Evolutionary conservation across 2,329 filamentous ascomycete species (phyloP), one percentile per base, ranked within the genome.

Genomic region (Alternaria brassicae): DNA sequence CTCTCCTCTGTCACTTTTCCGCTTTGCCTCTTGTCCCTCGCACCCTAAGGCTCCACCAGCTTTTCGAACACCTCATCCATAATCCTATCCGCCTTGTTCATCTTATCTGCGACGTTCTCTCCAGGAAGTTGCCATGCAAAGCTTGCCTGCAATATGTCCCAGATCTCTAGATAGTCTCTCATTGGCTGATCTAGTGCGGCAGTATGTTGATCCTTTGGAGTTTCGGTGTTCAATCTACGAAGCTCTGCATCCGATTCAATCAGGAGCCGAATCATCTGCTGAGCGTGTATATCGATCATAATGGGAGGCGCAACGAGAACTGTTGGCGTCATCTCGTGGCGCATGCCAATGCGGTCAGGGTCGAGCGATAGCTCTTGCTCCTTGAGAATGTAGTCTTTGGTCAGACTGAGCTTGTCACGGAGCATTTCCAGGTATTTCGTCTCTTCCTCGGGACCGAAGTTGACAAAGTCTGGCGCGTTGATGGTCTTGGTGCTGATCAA

Each of bases 21-120:
- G 23, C 28, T 17, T 15, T 6, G 15, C 23, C 15, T 34, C n/a
- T 23, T 10, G 19, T 7, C 3, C 27, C 3, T 5, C 42, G 8
- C 17, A 34, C 15, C 27, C 28, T 34, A 54, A 23, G 23, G 41
- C 52, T 32, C 52, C 10, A 54, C 52, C n/a, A 54, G 15, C 30
- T 54, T 48, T 17, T 54, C 52, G n/a, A 54, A 39, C 0, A 39
- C 32, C 25, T 54, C 52, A 10, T 17, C 23, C 52, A 54, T 48
- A 5, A 37, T 23, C n/a, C 13, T 48, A 9, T 54, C 41, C 23
- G 32, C 52, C 32, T n/a, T 39, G 13, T 27, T 23, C 9, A 7
- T 13, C 25, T 37, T 48, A 6, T 27, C 52, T 6, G 21, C 17
- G 2, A 30, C 2, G n/a, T 37, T 10, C 1, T 21, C 21, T 2